phyloP scores from a whole-genome alignment of 805 yeast genomes.

The Wickerhamiella brachini region DNA sequence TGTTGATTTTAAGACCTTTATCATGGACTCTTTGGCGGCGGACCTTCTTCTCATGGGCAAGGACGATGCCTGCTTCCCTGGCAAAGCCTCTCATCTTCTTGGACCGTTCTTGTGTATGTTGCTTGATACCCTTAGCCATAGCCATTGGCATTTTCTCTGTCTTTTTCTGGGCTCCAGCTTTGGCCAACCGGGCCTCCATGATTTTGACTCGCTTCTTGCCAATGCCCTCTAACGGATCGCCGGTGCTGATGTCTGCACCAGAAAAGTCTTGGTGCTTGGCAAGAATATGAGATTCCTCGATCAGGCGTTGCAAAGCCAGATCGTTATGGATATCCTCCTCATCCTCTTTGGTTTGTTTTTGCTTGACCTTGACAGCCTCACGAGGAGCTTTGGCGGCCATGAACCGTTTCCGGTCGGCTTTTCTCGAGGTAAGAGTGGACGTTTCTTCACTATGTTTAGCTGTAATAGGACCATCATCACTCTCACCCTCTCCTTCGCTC shows the following conservation, averaged over 20 bases:
- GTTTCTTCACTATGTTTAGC: constrained; percentile 22
- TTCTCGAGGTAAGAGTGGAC: constrained; percentile 3
- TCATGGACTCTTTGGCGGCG: constrained; percentile 38
- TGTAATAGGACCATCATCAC: constrained; percentile 19
- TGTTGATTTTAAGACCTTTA: constrained; percentile 57
- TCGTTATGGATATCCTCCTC: constrained; percentile 48
- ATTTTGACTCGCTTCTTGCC: constrained; percentile 27
- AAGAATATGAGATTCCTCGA: constrained; percentile 55
- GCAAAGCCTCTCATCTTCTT: constrained; percentile 61
- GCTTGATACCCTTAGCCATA: constrained; percentile 72
- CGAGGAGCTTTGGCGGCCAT: constrained; percentile 23
- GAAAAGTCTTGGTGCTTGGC: constrained; percentile 20
- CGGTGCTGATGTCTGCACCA: constrained; percentile 24
- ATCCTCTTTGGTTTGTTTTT: constrained; percentile 22
- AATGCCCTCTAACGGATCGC: constrained; percentile 25
- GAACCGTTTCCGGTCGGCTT: constrained; percentile 16
- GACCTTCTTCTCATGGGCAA: constrained; percentile 44
- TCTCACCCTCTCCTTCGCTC: constrained; percentile 5
- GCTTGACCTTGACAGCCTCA: constrained; percentile 8
- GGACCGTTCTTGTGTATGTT: constrained; percentile 36
- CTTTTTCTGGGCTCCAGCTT: constrained; percentile 25
- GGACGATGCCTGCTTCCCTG: constrained; percentile 76
- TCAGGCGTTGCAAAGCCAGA: constrained; percentile 49
- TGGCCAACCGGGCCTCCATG: constrained; percentile 24
- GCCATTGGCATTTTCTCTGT: constrained; percentile 80